Evolutionary conservation across 306 rosid species (phyloP).

Genomic region (Begonia fuchsioides): DNA sequence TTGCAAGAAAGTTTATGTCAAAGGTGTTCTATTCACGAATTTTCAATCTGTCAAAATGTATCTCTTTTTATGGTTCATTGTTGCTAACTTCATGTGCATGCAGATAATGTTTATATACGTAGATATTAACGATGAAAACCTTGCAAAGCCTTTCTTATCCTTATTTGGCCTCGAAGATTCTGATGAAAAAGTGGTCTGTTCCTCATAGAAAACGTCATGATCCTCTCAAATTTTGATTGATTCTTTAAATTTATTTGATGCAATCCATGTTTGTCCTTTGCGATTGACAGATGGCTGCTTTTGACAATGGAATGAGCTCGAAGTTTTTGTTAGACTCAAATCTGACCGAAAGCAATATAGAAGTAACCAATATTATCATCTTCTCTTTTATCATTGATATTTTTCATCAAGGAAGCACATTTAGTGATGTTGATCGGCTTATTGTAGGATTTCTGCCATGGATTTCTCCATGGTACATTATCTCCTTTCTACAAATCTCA

Average conservation of each 20-base stretch:
- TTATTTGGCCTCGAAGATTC: slow-evolving; percentile 87
- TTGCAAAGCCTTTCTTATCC: slow-evolving; percentile 80
- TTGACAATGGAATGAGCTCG: slow-evolving; percentile 51
- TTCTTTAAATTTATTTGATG: not conserved
- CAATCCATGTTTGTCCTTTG: not conserved
- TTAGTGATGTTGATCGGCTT: slow-evolving; percentile 11
- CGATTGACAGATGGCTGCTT: slow-evolving; percentile 55
- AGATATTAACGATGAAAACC: slow-evolving; percentile 67
- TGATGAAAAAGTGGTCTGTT: slow-evolving; percentile 56
- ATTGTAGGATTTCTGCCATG: slow-evolving; percentile 58
- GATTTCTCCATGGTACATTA: slow-evolving; percentile 51
- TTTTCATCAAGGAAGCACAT: slow-evolving; percentile 10
- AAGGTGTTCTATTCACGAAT: slow-evolving; percentile 26
- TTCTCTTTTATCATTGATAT: slow-evolving; percentile 1
- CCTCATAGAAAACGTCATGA: slow-evolving; percentile 7
- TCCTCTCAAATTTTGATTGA: not conserved
- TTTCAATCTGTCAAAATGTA: not conserved
- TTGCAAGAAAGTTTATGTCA: slow-evolving; percentile 71
- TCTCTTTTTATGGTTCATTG: slow-evolving; percentile 1
- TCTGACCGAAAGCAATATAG: slow-evolving; percentile 51
- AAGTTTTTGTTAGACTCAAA: slow-evolving; percentile 67
- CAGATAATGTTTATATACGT: slow-evolving; percentile 63
- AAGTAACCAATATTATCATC: slow-evolving; percentile 27
- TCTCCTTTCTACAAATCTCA: slow-evolving; percentile 69
- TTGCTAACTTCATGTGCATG: slow-evolving; percentile 17